A percentile compares a stretch with the other conserved stretches of the same genome.
These are phyloP conservation scores for Lumnitzera racemosa DNA, from an alignment of 345 rosid genomes.

Conservation along the genomic window DNA sequence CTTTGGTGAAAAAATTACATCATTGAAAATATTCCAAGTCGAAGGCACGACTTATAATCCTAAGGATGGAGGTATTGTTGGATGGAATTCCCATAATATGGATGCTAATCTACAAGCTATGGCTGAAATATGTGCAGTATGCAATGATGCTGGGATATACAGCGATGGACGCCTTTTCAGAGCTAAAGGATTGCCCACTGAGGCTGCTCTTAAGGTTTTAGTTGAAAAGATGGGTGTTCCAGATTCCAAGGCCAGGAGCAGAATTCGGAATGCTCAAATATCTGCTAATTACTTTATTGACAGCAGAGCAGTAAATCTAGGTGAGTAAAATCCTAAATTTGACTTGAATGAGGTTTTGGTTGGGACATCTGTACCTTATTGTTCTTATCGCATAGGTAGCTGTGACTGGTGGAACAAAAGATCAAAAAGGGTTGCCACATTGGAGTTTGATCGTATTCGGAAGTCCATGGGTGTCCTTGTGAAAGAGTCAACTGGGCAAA, in stretches of 20 bases:
- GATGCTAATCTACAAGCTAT: constrained; percentile 81
- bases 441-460: constrained; percentile 86
- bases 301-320: constrained; percentile 52
- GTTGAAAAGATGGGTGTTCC: constrained; percentile 91
- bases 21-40: constrained; percentile 48
- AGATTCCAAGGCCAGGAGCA: constrained; percentile 42
- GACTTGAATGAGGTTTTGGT: background rate
- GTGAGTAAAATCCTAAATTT: constrained; percentile 24
- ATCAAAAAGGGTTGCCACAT: constrained; percentile 62
- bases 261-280: constrained; percentile 37
- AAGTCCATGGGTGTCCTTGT: constrained; percentile 89
- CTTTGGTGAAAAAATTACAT: constrained; percentile 54
- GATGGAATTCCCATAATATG: constrained; percentile 76
- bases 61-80: constrained; percentile 79
- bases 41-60: constrained; percentile 98
- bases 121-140: constrained; percentile 78
- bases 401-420: constrained; percentile 82
- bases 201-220: constrained; percentile 90
- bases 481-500: constrained; percentile 52
- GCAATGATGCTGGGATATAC: constrained; percentile 81
- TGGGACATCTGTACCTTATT: constrained; percentile 5
- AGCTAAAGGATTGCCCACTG: constrained; percentile 92
- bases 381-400: constrained; percentile 30
- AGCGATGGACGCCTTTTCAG: constrained; percentile 67
- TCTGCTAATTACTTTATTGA: constrained; percentile 54